phyloP scores from a whole-genome alignment of 2,329 filamentous ascomycete species.

The Ceratocystis alfenasii region DNA sequence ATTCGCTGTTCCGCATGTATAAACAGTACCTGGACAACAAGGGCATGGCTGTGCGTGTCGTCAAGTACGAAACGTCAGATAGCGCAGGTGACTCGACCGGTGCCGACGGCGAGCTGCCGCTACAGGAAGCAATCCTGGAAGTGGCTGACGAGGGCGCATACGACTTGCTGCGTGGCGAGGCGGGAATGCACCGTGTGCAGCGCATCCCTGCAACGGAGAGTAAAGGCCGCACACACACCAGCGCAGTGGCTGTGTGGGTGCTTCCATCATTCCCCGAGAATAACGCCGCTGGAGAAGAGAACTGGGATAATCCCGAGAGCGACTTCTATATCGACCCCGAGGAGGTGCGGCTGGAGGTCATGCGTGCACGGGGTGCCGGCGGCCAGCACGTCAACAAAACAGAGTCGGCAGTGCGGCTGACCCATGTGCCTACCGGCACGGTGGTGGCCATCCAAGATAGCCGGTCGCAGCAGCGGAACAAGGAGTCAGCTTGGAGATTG shows the following conservation, averaged over 20 bases:
- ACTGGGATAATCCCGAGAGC: slow-evolving; percentile 72
- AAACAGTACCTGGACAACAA: slow-evolving; percentile 58
- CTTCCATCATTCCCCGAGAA: slow-evolving; percentile 64
- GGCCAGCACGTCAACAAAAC: slow-evolving; percentile 99
- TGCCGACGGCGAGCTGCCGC: slow-evolving; percentile 50
- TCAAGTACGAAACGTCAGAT: slow-evolving; percentile 72
- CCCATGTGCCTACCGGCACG: slow-evolving; percentile 75
- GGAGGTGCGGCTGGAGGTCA: slow-evolving; percentile 75
- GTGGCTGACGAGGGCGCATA: slow-evolving; percentile 68
- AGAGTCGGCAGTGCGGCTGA: slow-evolving; percentile 86
- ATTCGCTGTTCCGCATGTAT: slow-evolving; percentile 85
- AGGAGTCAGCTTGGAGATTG: slow-evolving; percentile 75
- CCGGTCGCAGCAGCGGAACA: slow-evolving; percentile 79
- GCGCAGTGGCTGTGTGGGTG: slow-evolving; percentile 83
- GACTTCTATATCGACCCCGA: slow-evolving; percentile 81
- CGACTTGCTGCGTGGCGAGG: slow-evolving; percentile 69
- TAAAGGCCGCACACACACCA: slow-evolving; percentile 86
- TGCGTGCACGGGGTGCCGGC: slow-evolving; percentile 83
- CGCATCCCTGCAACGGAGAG: slow-evolving; percentile 82
- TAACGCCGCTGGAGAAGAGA: slow-evolving; percentile 38
- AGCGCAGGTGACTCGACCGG: slow-evolving; percentile 41
- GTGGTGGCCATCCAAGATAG: slow-evolving; percentile 87
- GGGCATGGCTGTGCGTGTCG: slow-evolving; percentile 52
- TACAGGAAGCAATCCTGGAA: slow-evolving; percentile 82
- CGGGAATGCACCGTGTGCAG: slow-evolving; percentile 91